Evolutionary conservation across 2,329 filamentous ascomycete genomes (phyloP).

Genomic region (Ascochyta pisi): DNA sequence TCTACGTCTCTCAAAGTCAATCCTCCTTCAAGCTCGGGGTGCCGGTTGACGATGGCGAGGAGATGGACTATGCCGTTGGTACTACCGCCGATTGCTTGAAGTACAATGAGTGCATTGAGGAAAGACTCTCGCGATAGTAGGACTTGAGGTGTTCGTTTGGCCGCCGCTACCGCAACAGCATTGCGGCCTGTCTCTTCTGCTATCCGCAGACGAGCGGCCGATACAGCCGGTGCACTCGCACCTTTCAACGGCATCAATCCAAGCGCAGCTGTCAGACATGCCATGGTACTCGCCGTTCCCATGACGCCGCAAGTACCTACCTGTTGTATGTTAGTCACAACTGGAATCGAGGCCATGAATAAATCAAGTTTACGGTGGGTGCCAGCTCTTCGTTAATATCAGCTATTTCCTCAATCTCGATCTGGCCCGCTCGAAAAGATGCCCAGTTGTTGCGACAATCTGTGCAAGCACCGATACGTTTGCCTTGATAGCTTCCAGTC

Average conservation of each 20-base stretch:
- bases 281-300: slow-evolving; percentile 66
- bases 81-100: slow-evolving; percentile 55
- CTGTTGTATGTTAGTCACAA: slow-evolving; percentile 17
- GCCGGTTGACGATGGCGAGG: slow-evolving; percentile 57
- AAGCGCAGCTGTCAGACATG: slow-evolving; percentile 60
- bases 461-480: slow-evolving; percentile 73
- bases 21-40: slow-evolving; percentile 68
- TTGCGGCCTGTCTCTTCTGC: slow-evolving; percentile 61
- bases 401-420: slow-evolving; percentile 75
- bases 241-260: slow-evolving; percentile 62
- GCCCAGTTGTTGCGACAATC: slow-evolving; percentile 80
- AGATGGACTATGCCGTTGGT: slow-evolving; percentile 55
- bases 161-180: slow-evolving; percentile 54
- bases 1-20: slow-evolving; percentile 81
- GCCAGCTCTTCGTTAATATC: slow-evolving; percentile 75
- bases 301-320: slow-evolving; percentile 64
- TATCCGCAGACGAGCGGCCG: slow-evolving; percentile 58
- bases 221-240: slow-evolving; percentile 62
- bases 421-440: slow-evolving; percentile 67
- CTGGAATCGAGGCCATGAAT: background rate
- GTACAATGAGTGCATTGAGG: slow-evolving; percentile 55
- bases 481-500: slow-evolving; percentile 70
- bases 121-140: slow-evolving; percentile 57
- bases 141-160: slow-evolving; percentile 52
- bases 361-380: slow-evolving; percentile 62